Base-by-base conservation (phyloP, 495 filamentous ascomycete genomes). In the Staphylotrichum longicolle region DNA sequence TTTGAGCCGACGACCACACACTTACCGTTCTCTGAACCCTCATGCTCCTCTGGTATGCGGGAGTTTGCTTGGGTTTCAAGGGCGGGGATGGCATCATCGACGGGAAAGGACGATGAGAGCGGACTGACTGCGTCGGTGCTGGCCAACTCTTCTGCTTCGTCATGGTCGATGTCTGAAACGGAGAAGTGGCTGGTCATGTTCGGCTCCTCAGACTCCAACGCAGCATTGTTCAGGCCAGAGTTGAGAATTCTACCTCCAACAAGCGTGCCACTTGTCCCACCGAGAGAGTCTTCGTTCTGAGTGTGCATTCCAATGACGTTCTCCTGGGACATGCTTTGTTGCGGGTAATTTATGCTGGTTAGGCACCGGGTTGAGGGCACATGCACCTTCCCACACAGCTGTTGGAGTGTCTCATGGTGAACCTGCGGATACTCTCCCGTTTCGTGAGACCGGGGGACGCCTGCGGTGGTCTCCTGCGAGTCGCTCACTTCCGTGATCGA, bases 171-270 rank as follows among this genome's bases (percentile, higher is more conserved):
- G 14, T 15, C n/a, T 6, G 58, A 54, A 9, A 61, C 15, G 51
- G 58, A 61, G 32, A 60, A 48, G 8, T 5, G 58, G 58, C 50
- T 61, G 40, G n/a, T 47, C 48, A 54, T 53, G 41, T 45, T 60
- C 7, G 58, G 40, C 11, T 60, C n/a, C 0, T 50, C n/a, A 5
- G 2, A 1, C 2, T 7, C 35, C 7, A 8, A 7, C 8, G 30
- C 14, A 7, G 14, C 12, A 14, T 34, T 10, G 30, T 35, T 12
- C 3, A 44, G 3, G 12, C 3, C 11, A 30, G 8, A 4, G 41
- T 6, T 6, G 14, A 15, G 11, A 57, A 39, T 12, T 7, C 10
- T 6, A 15, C 12, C 14, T 11, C 37, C 37, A 39, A 3, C 37
- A 39, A 39, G 6, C 37, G 6, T 10, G 37, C 5, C 5, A 39